These are phyloP conservation scores for Ogataea kodamae DNA, from an alignment of 805 yeast species.

Conservation along the genomic window DNA sequence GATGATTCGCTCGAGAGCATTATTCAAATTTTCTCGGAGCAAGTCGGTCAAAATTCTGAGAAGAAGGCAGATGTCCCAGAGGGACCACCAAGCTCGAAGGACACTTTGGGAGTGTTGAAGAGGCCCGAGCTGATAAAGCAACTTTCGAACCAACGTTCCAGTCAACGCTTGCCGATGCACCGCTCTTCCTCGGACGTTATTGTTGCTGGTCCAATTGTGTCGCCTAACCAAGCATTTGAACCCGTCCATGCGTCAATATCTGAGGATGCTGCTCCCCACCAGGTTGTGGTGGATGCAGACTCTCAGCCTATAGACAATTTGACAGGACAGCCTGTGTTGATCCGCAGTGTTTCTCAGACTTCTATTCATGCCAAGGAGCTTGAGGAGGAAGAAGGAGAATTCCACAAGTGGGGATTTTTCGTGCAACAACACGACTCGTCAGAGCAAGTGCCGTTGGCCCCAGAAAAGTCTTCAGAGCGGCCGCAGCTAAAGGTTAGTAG, in stretches of 20 bases:
- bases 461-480: constrained; percentile 6
- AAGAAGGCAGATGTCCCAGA: no score
- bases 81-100: constrained; percentile 2
- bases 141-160: constrained; percentile 32
- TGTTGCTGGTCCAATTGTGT: constrained; percentile 50
- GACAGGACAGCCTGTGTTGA: constrained; percentile 70
- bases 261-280: constrained; percentile 50
- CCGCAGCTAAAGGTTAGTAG: constrained; percentile 29
- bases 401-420: constrained; percentile 81
- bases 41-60: constrained; percentile 5
- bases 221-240: constrained; percentile 35
- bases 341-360: constrained; percentile 61
- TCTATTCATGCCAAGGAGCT: constrained; percentile 67
- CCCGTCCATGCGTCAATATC: constrained; percentile 11
- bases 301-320: constrained; percentile 60
- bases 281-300: constrained; percentile 65
- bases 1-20: constrained; percentile 54
- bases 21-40: constrained; percentile 41
- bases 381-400: constrained; percentile 90
- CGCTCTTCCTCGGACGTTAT: constrained; percentile 48
- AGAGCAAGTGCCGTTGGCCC: constrained; percentile 9
- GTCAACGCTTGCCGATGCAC: constrained; percentile 46
- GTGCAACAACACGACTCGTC: constrained; percentile 55
- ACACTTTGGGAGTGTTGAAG: constrained; percentile 6
- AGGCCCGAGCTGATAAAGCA: constrained; percentile 29